Percentiles rank a stretch among this genome's conserved stretches.
Evolutionary conservation across 202 grass and related monocot species (phyloP).

Genomic region (Zizania palustris): DNA sequence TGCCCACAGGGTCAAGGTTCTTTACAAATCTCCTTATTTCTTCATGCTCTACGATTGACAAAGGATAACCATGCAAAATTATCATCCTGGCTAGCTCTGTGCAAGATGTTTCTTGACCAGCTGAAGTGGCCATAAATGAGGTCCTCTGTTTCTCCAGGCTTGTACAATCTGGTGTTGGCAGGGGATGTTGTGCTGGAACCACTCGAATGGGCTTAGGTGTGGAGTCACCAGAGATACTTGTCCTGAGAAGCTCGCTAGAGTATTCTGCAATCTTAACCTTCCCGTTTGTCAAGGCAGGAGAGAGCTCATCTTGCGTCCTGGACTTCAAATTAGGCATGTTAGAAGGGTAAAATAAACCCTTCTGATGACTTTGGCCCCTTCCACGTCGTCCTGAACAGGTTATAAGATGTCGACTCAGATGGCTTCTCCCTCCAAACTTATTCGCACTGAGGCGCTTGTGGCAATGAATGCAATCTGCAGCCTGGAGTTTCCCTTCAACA

Average conservation of each 20-base stretch:
- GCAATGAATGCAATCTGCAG: slow-evolving; percentile 59
- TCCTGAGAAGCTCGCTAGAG: slow-evolving; percentile 37
- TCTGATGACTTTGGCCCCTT: slow-evolving; percentile 28
- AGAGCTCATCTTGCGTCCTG: slow-evolving; percentile 52
- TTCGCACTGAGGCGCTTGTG: slow-evolving; percentile 60
- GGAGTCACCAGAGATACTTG: slow-evolving; percentile 38
- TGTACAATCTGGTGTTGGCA: slow-evolving; percentile 37
- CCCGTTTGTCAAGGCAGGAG: slow-evolving; percentile 55
- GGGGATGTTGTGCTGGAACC: slow-evolving; percentile 32
- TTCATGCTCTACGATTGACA: slow-evolving; percentile 58
- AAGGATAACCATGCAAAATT: slow-evolving; percentile 50
- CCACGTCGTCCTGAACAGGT: slow-evolving; percentile 49
- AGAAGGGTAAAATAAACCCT: slow-evolving; percentile 37
- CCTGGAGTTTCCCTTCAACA: slow-evolving; percentile 53
- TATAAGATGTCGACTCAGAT: slow-evolving; percentile 58
- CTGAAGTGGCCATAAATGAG: slow-evolving; percentile 30
- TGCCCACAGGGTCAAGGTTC: slow-evolving; percentile 48
- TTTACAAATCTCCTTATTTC: slow-evolving; percentile 59
- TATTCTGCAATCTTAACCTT: slow-evolving; percentile 56
- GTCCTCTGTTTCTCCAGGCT: slow-evolving; percentile 44
- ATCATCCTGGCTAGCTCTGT: slow-evolving; percentile 55
- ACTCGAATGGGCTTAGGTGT: slow-evolving; percentile 47
- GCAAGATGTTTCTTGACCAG: slow-evolving; percentile 46
- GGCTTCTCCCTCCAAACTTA: slow-evolving; percentile 61
- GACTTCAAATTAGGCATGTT: slow-evolving; percentile 45